phyloP scores from a whole-genome alignment of 2,329 filamentous ascomycete species.

The Epicoccum sorghinum region DNA sequence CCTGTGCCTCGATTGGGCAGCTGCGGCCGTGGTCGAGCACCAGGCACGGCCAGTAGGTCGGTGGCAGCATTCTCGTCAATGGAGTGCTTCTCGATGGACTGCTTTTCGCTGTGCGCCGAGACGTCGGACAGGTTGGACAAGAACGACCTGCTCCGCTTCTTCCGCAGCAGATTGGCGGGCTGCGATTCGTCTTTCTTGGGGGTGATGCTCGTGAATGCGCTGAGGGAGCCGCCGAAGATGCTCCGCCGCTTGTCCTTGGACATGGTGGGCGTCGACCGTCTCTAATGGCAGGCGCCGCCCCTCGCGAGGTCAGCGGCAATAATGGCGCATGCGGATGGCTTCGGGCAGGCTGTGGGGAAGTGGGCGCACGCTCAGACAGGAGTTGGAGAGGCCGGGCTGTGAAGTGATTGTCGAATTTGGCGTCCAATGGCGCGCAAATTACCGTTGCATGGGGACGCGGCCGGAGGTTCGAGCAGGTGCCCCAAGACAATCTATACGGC shows the following conservation, averaged over 20 bases:
- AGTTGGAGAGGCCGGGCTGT: slow-evolving; percentile 1
- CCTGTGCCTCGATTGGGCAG: slow-evolving; percentile 29
- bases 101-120: slow-evolving; percentile 31
- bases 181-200: slow-evolving; percentile 42
- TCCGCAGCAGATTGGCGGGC: slow-evolving; percentile 44
- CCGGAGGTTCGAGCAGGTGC: slow-evolving; percentile 6
- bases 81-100: slow-evolving; percentile 17
- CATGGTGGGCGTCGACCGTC: slow-evolving; percentile 34
- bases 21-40: slow-evolving; percentile 17
- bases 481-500: not conserved
- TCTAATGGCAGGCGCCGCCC: slow-evolving; percentile 33
- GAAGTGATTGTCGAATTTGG: slow-evolving; percentile 10
- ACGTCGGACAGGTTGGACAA: slow-evolving; percentile 41
- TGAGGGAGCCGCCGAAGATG: slow-evolving; percentile 46
- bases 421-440: slow-evolving; percentile 21
- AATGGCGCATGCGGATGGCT: slow-evolving; percentile 29
- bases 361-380: slow-evolving; percentile 7
- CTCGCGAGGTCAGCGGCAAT: slow-evolving; percentile 35
- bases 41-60: slow-evolving; percentile 15
- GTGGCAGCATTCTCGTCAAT: slow-evolving; percentile 18
- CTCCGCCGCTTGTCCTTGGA: slow-evolving; percentile 46
- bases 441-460: slow-evolving; percentile 14
- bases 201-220: slow-evolving; percentile 36
- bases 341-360: slow-evolving; percentile 16
- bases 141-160: slow-evolving; percentile 47